Evolutionary conservation across 2,329 filamentous ascomycete genomes (phyloP).

Genomic region (Diaporthe caulivora): DNA sequence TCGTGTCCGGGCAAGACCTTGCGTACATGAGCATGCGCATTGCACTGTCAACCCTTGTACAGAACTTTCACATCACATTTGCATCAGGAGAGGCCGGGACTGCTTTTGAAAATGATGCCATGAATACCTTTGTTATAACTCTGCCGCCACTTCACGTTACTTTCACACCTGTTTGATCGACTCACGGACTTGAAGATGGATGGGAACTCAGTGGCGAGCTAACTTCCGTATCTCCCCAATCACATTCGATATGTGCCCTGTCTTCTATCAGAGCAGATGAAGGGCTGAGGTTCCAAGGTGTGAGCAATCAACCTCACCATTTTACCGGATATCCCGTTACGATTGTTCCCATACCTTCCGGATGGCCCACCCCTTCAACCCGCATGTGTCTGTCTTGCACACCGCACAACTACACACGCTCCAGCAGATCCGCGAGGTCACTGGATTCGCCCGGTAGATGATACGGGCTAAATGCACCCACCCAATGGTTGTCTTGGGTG

Average conservation of each 20-base stretch:
- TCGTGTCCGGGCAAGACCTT: conserved; percentile 25
- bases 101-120: not conserved
- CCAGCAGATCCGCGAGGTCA: conserved; percentile 21
- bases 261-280: not conserved
- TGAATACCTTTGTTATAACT: conserved; percentile 10
- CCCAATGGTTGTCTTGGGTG: not conserved
- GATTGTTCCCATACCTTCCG: not conserved
- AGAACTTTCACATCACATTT: conserved; percentile 22
- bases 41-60: conserved; percentile 15
- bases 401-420: not conserved
- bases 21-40: conserved; percentile 26
- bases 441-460: conserved; percentile 21
- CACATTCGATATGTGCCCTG: not conserved
- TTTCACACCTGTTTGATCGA: not conserved
- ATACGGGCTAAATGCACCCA: not conserved
- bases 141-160: conserved; percentile 4
- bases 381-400: not conserved
- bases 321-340: not conserved
- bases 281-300: not conserved
- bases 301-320: not conserved
- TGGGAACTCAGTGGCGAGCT: not conserved
- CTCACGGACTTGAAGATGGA: not conserved
- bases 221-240: not conserved
- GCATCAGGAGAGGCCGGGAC: conserved; percentile 4
- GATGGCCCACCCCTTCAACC: not conserved